phyloP scores from a whole-genome alignment of 2,329 filamentous ascomycete genomes.

The Colletotrichum lentis region DNA sequence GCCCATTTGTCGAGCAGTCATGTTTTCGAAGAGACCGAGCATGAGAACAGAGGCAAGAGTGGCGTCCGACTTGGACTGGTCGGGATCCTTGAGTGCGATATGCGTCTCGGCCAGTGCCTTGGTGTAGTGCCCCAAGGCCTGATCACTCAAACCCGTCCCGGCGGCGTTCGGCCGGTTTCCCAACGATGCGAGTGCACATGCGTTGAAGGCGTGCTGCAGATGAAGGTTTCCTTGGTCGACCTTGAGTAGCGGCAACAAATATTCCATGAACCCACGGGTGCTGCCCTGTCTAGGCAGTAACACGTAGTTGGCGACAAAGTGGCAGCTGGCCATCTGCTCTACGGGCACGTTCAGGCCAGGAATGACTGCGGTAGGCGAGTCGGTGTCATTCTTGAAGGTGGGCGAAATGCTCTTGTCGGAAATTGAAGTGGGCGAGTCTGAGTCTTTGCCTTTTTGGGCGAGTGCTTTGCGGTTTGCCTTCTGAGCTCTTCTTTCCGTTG shows the following conservation, averaged over 20 bases:
- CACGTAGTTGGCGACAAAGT: conserved; percentile 69
- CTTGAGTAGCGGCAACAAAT: conserved; percentile 64
- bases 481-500: conserved; percentile 69
- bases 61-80: conserved; percentile 60
- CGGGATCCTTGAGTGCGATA: conserved; percentile 60
- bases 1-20: conserved; percentile 39
- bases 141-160: conserved; percentile 47
- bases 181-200: conserved; percentile 66
- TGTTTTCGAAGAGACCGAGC: conserved; percentile 67
- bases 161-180: conserved; percentile 58
- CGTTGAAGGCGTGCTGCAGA: conserved; percentile 65
- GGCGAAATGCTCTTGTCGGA: conserved; percentile 38
- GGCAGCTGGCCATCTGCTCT: conserved; percentile 64
- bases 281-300: conserved; percentile 60
- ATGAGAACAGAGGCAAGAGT: conserved; percentile 68
- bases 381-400: conserved; percentile 39
- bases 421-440: conserved; percentile 40
- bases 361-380: conserved; percentile 41
- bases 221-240: conserved; percentile 54
- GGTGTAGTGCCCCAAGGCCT: conserved; percentile 62
- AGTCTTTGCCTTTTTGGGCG: conserved; percentile 48
- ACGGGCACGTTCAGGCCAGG: conserved; percentile 56
- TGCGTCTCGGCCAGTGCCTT: conserved; percentile 63
- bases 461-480: conserved; percentile 61
- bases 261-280: conserved; percentile 66